Evolutionary conservation across 495 filamentous ascomycete species (phyloP), one percentile per base, ranked within the genome.

Genomic region (Aspergillus homomorphus): DNA sequence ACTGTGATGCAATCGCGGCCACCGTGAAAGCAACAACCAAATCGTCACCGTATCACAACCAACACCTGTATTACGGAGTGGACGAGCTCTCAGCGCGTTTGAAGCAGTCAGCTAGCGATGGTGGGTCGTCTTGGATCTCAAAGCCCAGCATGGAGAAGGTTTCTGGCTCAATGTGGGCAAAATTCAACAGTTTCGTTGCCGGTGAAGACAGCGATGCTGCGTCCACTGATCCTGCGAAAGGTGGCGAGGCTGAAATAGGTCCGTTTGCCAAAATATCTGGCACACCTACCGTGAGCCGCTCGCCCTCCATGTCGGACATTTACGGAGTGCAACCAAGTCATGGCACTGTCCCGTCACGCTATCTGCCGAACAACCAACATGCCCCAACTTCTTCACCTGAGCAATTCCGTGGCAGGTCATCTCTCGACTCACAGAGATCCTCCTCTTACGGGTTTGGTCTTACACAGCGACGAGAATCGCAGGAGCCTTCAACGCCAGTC

Each of bases 131-230:
- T 3, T 96, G 92, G 91, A 92, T 98, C 43, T 89, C 90, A 1
- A 94, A 90, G 69, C 90, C 95, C 14, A 97, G 86, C 72, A 93
- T 97, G 81, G 91, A 94, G 68, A 96, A 92, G 67, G 90, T 98
- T 0, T 95, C 90, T 16, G 88, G 84, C 46, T 88, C 87, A 16
- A 84, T 97, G 69, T 93, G 89, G 85, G 88, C 86, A 52, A 89
- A 86, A 28, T 96, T 99, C 74, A 96, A 89, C 67, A 96, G 89
- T 58, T 98, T 98, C 64, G 90, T 99, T 51, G 87, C 89, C 54
- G 95, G 95, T 5, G 93, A 96, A 53, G 93, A 98, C 23, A 84
- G 84, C 51, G 85, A 88, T 58, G 75, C 73, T 42, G 77, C 74
- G 21, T 84, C 82, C 3, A 82, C 80, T 21, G 84, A 82, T 14